Evolutionary conservation across 495 filamentous ascomycete species (phyloP).

Genomic region (Massariosphaeria phaeospora): DNA sequence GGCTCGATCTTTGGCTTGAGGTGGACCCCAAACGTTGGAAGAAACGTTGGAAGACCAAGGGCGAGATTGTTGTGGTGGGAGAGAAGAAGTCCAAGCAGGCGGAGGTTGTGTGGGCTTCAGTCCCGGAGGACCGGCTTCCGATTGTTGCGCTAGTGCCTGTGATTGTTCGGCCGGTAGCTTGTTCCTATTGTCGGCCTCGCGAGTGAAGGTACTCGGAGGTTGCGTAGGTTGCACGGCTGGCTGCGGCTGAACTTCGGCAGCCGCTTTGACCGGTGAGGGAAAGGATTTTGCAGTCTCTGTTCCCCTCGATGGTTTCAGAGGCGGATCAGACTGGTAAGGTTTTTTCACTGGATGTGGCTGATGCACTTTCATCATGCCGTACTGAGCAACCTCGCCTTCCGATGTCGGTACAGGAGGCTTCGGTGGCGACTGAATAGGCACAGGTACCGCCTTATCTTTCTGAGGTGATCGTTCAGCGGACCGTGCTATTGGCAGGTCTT

Average conservation of each 20-base stretch:
- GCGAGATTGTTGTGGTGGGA: constrained; percentile 5
- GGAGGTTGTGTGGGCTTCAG: constrained; percentile 9
- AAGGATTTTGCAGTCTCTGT: constrained; percentile 15
- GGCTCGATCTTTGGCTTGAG: constrained; percentile 30
- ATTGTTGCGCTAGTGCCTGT: constrained; percentile 16
- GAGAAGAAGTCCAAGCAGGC: constrained; percentile 13
- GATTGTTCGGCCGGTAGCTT: constrained; percentile 1
- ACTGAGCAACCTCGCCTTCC: constrained; percentile 33
- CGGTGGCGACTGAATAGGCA: constrained; percentile 27
- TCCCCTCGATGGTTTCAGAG: constrained; percentile 4
- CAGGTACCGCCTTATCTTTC: constrained; percentile 29
- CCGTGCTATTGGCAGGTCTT: constrained; percentile 18
- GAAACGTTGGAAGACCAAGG: constrained; percentile 3
- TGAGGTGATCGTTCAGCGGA: constrained; percentile 22
- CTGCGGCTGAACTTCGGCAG: constrained; percentile 22
- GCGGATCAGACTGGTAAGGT: background rate
- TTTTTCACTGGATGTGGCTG: constrained; percentile 35
- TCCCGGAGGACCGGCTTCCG: background rate
- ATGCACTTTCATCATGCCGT: constrained; percentile 39
- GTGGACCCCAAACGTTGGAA: constrained; percentile 41
- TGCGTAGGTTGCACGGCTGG: constrained; percentile 5
- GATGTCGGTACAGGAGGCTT: constrained; percentile 34
- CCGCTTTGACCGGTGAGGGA: constrained; percentile 28
- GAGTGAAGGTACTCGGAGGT: constrained; percentile 9
- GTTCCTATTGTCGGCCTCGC: constrained; percentile 11